phyloP scores from a whole-genome alignment of 208 protist genomes.

The Tritrichomonas foetus region DNA sequence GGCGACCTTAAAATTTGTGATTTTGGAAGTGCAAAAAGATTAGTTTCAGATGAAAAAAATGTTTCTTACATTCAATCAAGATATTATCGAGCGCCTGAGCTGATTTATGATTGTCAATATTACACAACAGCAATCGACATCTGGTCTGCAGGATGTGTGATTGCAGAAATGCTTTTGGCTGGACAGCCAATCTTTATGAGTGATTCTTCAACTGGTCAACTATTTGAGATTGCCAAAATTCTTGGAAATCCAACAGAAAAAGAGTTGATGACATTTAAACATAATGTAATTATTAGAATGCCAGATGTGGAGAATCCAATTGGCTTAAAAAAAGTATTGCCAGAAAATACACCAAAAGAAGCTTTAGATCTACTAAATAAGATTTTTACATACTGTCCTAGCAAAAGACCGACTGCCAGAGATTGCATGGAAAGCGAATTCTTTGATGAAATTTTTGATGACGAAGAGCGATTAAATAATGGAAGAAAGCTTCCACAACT shows the following conservation, averaged over 20 bases:
- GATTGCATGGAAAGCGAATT: not conserved
- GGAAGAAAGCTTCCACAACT: too few relatives aligned
- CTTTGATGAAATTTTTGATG: too few relatives aligned
- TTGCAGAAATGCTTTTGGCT: constrained; percentile 93
- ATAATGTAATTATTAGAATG: not conserved
- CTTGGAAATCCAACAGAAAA: constrained; percentile 33
- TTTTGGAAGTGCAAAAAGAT: constrained; percentile 73
- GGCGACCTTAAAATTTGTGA: constrained; percentile 84
- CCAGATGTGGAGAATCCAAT: not conserved
- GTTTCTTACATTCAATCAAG: constrained; percentile 84
- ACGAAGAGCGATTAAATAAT: too few relatives aligned
- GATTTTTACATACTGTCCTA: not conserved
- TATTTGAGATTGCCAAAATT: constrained; percentile 85
- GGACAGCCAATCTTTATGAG: constrained; percentile 87
- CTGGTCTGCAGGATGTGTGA: constrained; percentile 88
- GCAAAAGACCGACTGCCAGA: not conserved
- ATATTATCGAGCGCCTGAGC: constrained; percentile 84
- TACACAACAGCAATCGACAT: constrained; percentile 84
- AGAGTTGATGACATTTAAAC: not conserved
- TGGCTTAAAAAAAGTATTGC: not conserved
- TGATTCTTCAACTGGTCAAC: constrained; percentile 73
- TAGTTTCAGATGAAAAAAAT: constrained; percentile 71
- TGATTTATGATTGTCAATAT: constrained; percentile 77
- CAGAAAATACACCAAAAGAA: not conserved
- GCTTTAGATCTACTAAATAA: not conserved